Evolutionary conservation across 2,329 filamentous ascomycete genomes (phyloP).

Genomic region (Emergomyces orientalis): DNA sequence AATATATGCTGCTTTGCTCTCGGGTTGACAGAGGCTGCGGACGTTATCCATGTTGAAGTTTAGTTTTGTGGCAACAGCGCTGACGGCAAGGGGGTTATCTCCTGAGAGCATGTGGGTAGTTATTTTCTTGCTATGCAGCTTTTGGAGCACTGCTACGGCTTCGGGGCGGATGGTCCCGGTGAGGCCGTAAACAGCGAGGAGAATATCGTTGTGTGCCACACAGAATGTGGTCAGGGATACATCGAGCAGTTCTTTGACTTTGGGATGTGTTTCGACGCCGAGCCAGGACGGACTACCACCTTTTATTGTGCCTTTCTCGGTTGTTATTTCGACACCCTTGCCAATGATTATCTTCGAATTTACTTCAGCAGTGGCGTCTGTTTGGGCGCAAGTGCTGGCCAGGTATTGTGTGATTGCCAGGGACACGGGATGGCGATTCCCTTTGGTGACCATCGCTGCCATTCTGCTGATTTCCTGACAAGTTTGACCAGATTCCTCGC

Average conservation of each 20-base stretch:
- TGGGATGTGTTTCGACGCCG: constrained; percentile 22
- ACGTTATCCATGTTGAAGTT: constrained; percentile 34
- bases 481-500: background rate
- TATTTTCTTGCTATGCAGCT: constrained; percentile 43
- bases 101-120: constrained; percentile 48
- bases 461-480: constrained; percentile 7
- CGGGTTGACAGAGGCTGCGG: constrained; percentile 41
- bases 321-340: constrained; percentile 23
- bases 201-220: constrained; percentile 41
- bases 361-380: constrained; percentile 11
- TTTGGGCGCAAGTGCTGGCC: constrained; percentile 30
- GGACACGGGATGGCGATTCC: constrained; percentile 45
- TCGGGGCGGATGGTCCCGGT: constrained; percentile 41
- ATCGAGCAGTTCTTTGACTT: constrained; percentile 28
- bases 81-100: constrained; percentile 44
- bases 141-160: constrained; percentile 43
- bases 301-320: constrained; percentile 16
- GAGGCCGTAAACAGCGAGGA: constrained; percentile 45
- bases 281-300: constrained; percentile 31
- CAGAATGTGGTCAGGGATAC: constrained; percentile 47
- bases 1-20: constrained; percentile 48
- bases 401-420: constrained; percentile 30
- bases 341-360: constrained; percentile 23
- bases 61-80: constrained; percentile 38
- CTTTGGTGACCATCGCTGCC: constrained; percentile 31